A percentile compares a stretch with the other conserved stretches of the same genome.
These are phyloP conservation scores for Aspergillus nomiae DNA, from an alignment of 2,329 filamentous ascomycete species.

Conservation along the genomic window DNA sequence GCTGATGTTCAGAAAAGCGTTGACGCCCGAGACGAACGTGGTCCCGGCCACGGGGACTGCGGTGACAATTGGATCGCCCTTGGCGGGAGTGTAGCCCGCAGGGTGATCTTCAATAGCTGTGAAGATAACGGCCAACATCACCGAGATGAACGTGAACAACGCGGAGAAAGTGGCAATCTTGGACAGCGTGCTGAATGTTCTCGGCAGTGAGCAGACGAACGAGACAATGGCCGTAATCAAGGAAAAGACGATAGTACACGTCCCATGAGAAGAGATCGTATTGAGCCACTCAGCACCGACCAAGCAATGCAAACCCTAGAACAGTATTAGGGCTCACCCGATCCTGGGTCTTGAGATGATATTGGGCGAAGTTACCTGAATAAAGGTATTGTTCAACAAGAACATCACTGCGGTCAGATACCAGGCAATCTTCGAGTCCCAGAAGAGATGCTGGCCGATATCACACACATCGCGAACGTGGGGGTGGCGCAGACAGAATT, in stretches of 20 bases:
- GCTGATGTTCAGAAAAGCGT: conserved; percentile 90
- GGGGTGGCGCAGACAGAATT: conserved; percentile 87
- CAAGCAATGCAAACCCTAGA: conserved; percentile 74
- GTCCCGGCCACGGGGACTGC: conserved; percentile 69
- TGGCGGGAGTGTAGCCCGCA: conserved; percentile 61
- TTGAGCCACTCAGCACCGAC: conserved; percentile 86
- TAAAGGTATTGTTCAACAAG: conserved; percentile 90
- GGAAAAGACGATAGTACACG: conserved; percentile 80
- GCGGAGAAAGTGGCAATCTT: conserved; percentile 79
- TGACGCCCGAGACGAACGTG: conserved; percentile 79
- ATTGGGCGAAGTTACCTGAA: conserved; percentile 57
- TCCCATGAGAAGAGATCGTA: conserved; percentile 72
- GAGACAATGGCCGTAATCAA: conserved; percentile 74
- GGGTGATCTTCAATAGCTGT: conserved; percentile 75
- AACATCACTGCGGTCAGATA: conserved; percentile 80
- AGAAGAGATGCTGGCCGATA: conserved; percentile 93
- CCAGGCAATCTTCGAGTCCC: conserved; percentile 74
- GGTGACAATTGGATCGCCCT: conserved; percentile 68
- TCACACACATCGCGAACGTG: conserved; percentile 92
- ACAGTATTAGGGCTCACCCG: conserved; percentile 2
- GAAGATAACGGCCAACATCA: conserved; percentile 81
- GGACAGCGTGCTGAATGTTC: conserved; percentile 80
- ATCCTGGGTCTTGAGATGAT: background rate
- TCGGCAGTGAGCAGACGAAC: conserved; percentile 77
- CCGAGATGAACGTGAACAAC: conserved; percentile 85